Percentiles rank a stretch among this genome's conserved stretches.
phyloP scores from a whole-genome alignment of 768 basidiomycete genomes.

The Podaxis pistillaris region DNA sequence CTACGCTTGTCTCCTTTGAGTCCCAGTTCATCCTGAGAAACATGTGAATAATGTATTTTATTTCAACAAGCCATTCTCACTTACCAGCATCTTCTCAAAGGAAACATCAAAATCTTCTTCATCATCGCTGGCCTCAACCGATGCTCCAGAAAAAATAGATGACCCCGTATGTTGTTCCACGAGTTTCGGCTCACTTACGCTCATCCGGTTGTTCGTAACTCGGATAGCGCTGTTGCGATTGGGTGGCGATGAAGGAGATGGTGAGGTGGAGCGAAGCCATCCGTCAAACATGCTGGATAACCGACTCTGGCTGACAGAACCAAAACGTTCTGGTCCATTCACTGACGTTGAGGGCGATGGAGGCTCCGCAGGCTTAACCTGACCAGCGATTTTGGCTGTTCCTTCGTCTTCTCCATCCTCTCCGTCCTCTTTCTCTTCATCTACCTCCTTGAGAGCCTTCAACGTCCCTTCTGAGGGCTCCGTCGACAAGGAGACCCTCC shows the following conservation, averaged over 20 bases:
- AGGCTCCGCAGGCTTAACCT: conserved; percentile 15
- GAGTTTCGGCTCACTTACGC: conserved; percentile 70
- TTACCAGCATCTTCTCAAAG: conserved; percentile 73
- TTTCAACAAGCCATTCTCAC: conserved; percentile 19
- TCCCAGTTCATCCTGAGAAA: conserved; percentile 64
- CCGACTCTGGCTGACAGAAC: conserved; percentile 55
- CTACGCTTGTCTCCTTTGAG: conserved; percentile 68
- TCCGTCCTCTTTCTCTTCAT: conserved; percentile 36
- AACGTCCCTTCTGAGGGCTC: conserved; percentile 54
- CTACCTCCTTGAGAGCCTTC: conserved; percentile 46
- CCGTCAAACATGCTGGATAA: conserved; percentile 67
- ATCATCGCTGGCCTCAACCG: conserved; percentile 30
- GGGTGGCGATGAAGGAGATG: conserved; percentile 31
- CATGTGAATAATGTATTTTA: background rate
- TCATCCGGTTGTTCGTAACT: conserved; percentile 46
- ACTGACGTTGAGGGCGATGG: conserved; percentile 15
- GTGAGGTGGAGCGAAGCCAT: conserved; percentile 52
- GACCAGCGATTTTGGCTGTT: conserved; percentile 52
- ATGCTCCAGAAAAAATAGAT: conserved; percentile 18
- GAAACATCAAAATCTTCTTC: conserved; percentile 38
- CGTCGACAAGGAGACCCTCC: conserved; percentile 43
- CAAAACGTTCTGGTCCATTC: conserved; percentile 47
- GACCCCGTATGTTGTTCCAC: conserved; percentile 38
- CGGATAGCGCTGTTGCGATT: conserved; percentile 31
- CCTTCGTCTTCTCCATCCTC: conserved; percentile 47